Conservation (phyloP, 148 eudicot species). For the Rhododendron mucronatum region DNA sequence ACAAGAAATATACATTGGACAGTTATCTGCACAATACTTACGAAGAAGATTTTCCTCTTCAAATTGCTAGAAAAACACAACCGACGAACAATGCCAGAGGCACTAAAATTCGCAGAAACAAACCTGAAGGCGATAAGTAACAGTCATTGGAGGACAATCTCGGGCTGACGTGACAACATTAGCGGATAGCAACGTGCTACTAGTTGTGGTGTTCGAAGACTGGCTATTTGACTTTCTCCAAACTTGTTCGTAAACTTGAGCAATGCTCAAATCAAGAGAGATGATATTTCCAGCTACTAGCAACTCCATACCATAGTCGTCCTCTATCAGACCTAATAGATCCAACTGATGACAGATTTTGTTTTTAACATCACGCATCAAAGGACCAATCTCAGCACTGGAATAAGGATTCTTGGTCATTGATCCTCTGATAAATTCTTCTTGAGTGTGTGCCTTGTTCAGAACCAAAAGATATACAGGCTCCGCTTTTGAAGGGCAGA, state of each 20-base stretch:
- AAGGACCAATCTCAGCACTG: slow-evolving; percentile 91
- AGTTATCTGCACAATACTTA: not conserved
- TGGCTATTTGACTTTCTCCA: slow-evolving; percentile 91
- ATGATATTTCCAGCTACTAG: slow-evolving; percentile 95
- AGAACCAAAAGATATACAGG: slow-evolving; percentile 80
- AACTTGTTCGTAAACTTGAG: slow-evolving; percentile 91
- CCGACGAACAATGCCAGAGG: not conserved
- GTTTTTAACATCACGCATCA: slow-evolving; percentile 99
- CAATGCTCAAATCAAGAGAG: slow-evolving; percentile 88
- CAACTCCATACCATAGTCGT: slow-evolving; percentile 97
- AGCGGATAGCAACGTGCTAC: slow-evolving; percentile 49
- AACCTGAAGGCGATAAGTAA: slow-evolving; percentile 99
- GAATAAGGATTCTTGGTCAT: slow-evolving; percentile 99
- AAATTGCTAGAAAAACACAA: not conserved
- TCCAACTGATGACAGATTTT: slow-evolving; percentile 96
- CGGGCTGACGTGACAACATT: slow-evolving; percentile 50
- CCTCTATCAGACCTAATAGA: slow-evolving; percentile 86
- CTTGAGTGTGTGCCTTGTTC: slow-evolving; percentile 98
- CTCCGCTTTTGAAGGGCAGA: slow-evolving; percentile 94
- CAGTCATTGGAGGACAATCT: slow-evolving; percentile 94
- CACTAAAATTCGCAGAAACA: slow-evolving; percentile 17
- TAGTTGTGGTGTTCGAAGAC: slow-evolving; percentile 48
- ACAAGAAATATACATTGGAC: not conserved
- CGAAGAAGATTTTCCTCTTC: not conserved
- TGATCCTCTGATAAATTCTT: slow-evolving; percentile 98